Percentiles rank a stretch among this genome's conserved stretches.
phyloP scores from a whole-genome alignment of 768 basidiomycete genomes.

The Phaffia australis region DNA sequence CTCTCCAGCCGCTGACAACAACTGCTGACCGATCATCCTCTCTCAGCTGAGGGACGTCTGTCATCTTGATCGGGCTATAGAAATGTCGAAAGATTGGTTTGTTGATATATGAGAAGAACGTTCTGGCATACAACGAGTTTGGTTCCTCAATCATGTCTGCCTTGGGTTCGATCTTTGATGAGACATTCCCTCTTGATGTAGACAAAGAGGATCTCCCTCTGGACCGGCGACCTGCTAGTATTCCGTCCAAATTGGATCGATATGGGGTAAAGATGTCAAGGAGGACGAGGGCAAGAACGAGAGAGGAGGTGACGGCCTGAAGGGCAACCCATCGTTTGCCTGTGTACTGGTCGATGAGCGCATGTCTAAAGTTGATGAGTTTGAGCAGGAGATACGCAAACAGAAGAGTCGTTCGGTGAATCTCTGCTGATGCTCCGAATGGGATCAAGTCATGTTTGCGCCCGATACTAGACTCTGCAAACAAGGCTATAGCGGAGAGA shows the following conservation, averaged over 20 bases:
- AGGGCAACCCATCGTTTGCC: slow-evolving; percentile 4
- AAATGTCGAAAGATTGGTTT: slow-evolving; percentile 23
- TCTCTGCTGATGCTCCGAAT: neutral
- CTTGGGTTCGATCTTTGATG: slow-evolving; percentile 4
- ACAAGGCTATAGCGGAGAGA: slow-evolving; percentile 21
- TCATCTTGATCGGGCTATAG: slow-evolving; percentile 11
- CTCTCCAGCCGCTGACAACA: slow-evolving; percentile 31
- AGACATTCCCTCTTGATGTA: slow-evolving; percentile 1
- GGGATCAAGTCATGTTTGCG: slow-evolving; percentile 22
- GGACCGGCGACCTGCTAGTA: slow-evolving; percentile 8
- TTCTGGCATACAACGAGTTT: slow-evolving; percentile 28
- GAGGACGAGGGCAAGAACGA: slow-evolving; percentile 23
- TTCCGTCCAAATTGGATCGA: slow-evolving; percentile 12
- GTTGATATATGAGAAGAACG: slow-evolving; percentile 30
- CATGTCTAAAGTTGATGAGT: slow-evolving; percentile 30
- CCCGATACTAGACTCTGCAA: slow-evolving; percentile 14
- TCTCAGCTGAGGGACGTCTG: slow-evolving; percentile 30
- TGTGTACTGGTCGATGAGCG: slow-evolving; percentile 24
- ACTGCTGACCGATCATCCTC: slow-evolving; percentile 34
- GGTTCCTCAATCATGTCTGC: slow-evolving; percentile 16
- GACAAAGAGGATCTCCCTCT: slow-evolving; percentile 8
- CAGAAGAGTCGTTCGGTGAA: slow-evolving; percentile 28
- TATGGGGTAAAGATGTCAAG: slow-evolving; percentile 27
- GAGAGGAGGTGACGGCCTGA: slow-evolving; percentile 23
- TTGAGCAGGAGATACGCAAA: slow-evolving; percentile 24